Percentiles rank a stretch among this genome's conserved stretches.
Conservation (phyloP, 306 rosid genomes). For the Phaseolus lunatus region DNA sequence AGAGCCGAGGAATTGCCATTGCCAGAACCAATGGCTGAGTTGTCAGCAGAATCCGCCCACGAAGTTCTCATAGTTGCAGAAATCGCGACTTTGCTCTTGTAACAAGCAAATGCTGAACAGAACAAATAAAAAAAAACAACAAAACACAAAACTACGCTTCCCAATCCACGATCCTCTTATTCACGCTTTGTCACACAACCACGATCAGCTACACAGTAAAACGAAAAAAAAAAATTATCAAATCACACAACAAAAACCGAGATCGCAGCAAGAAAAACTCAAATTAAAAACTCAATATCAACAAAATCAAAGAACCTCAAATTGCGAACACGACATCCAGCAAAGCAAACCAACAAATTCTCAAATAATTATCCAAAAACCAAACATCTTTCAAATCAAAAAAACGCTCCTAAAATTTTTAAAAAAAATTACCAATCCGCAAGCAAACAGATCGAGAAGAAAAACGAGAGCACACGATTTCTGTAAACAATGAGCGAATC, state of each 20-base stretch:
- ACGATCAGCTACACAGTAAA: slow-evolving; percentile 44
- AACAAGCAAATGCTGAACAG: slow-evolving; percentile 45
- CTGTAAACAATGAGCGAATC: slow-evolving; percentile 28
- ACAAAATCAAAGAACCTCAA: neutral
- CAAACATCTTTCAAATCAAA: neutral
- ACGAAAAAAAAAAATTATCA: neutral
- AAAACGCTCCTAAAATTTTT: neutral
- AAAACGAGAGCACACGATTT: neutral
- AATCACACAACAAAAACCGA: neutral
- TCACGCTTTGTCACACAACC: slow-evolving; percentile 31
- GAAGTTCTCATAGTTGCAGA: slow-evolving; percentile 64
- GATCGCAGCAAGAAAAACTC: slow-evolving; percentile 40
- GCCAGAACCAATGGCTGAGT: slow-evolving; percentile 55
- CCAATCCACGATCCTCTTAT: slow-evolving; percentile 44
- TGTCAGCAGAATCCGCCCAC: slow-evolving; percentile 78
- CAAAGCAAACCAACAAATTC: slow-evolving; percentile 1
- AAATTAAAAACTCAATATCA: slow-evolving; percentile 36
- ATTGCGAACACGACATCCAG: neutral
- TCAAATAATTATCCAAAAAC: slow-evolving; percentile 22
- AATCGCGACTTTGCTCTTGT: slow-evolving; percentile 37
- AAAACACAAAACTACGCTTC: slow-evolving; percentile 21
- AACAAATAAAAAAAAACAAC: neutral
- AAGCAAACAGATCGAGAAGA: slow-evolving; percentile 34
- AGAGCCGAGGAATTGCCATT: slow-evolving; percentile 42
- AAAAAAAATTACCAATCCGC: slow-evolving; percentile 1